Percentiles rank a stretch among this genome's conserved stretches.
phyloP scores from a whole-genome alignment of 192 early-diverging fungal genomes.

The Backusella parvicylindrica region DNA sequence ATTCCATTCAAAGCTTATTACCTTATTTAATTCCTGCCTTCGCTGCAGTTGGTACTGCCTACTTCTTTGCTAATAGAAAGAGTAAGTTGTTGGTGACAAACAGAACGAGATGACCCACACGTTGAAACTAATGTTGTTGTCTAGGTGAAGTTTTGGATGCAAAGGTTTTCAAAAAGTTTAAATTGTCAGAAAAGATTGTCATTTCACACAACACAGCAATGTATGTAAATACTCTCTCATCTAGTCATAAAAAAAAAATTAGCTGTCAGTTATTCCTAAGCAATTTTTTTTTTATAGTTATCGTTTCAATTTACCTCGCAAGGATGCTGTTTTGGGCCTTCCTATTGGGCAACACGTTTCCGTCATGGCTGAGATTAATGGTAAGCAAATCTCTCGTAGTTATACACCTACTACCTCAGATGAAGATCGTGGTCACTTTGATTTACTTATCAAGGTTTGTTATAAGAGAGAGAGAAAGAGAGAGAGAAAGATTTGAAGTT shows the following conservation, averaged over 20 bases:
- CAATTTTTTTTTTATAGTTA: conserved; percentile 49
- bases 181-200: conserved; percentile 71
- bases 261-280: neutral
- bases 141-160: conserved; percentile 58
- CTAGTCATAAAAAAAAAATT: neutral
- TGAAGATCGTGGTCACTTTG: conserved; percentile 86
- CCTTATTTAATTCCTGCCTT: conserved; percentile 28
- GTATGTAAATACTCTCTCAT: conserved; percentile 40
- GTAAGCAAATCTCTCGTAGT: conserved; percentile 80
- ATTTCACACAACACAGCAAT: conserved; percentile 86
- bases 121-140: neutral
- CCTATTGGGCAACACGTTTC: conserved; percentile 95
- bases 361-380: conserved; percentile 77
- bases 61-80: conserved; percentile 29
- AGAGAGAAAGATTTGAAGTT: neutral
- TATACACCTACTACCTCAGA: conserved; percentile 89
- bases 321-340: conserved; percentile 71
- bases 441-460: conserved; percentile 84
- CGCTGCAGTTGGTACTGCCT: conserved; percentile 20
- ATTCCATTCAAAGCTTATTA: conserved; percentile 22
- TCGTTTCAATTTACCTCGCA: conserved; percentile 74
- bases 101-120: neutral
- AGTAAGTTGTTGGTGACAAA: conserved; percentile 8
- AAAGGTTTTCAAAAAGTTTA: conserved; percentile 73
- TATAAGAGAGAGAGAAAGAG: neutral